Evolutionary conservation across 208 protist genomes (phyloP).

Genomic region (Crithidia expoeki): DNA sequence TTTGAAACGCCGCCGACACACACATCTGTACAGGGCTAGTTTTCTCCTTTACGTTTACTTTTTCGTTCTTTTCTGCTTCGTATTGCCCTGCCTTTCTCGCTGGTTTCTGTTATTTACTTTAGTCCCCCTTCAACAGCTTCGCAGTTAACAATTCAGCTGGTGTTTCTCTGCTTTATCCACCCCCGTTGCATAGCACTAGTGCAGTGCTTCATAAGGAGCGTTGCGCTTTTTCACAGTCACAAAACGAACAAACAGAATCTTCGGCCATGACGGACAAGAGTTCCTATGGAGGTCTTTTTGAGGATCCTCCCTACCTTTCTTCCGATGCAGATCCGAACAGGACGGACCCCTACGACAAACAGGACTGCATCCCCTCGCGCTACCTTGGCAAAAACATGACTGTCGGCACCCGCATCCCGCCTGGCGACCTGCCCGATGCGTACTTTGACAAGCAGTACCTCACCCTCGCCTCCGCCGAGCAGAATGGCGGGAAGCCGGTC

Average conservation of each 20-base stretch:
- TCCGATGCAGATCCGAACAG: slow-evolving; percentile 68
- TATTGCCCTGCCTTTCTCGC: too few relatives aligned
- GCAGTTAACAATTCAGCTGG: too few relatives aligned
- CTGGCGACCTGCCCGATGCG: slow-evolving; percentile 55
- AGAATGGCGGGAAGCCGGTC: slow-evolving; percentile 69
- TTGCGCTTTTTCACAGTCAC: not conserved
- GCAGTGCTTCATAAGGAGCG: not conserved
- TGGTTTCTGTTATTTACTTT: too few relatives aligned
- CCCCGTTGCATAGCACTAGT: too few relatives aligned
- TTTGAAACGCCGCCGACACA: too few relatives aligned
- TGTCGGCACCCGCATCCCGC: slow-evolving; percentile 34
- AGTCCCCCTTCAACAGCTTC: too few relatives aligned
- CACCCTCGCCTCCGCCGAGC: slow-evolving; percentile 76
- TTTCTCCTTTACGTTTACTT: not conserved
- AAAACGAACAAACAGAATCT: not conserved
- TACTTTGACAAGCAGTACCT: slow-evolving; percentile 82
- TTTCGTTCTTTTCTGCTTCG: not conserved
- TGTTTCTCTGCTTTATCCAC: too few relatives aligned
- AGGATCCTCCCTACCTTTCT: slow-evolving; percentile 79
- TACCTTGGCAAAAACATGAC: slow-evolving; percentile 82
- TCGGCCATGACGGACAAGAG: slow-evolving; percentile 70
- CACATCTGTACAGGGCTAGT: not conserved
- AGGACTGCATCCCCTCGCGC: slow-evolving; percentile 78
- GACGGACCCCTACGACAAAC: slow-evolving; percentile 84
- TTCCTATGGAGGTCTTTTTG: slow-evolving; percentile 86